Evolutionary conservation across 208 protist species (phyloP).

Genomic region (Entamoeba invadens): DNA sequence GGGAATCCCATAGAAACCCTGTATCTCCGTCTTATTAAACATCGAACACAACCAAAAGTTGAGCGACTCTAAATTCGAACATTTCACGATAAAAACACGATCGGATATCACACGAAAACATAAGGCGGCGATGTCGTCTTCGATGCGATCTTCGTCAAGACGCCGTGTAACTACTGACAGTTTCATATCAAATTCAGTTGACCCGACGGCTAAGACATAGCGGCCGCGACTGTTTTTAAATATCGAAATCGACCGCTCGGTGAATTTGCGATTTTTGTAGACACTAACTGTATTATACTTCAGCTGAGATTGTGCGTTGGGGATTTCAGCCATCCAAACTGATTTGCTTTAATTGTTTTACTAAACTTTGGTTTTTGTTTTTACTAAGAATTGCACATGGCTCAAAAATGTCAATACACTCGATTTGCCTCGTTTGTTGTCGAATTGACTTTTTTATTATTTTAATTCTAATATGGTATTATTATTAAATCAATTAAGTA

Average conservation of each 20-base stretch:
- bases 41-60: background rate
- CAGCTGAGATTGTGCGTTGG: no score
- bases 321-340: no score
- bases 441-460: no score
- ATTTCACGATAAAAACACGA: background rate
- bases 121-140: background rate
- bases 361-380: no score
- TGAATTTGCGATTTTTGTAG: background rate
- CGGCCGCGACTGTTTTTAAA: background rate
- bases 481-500: no score
- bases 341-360: no score
- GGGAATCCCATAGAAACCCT: background rate
- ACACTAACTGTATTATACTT: background rate
- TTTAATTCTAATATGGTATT: no score
- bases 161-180: background rate
- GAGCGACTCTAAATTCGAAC: background rate
- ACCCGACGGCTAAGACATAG: background rate
- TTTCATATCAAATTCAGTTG: background rate
- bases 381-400: no score
- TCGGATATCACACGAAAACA: background rate
- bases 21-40: background rate
- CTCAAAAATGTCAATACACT: no score
- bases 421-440: no score
- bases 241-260: background rate
- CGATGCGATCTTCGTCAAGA: background rate